Percentiles rank a stretch among this genome's conserved stretches.
Conservation (phyloP, 257 asterid species). For the Petunia axillaris region DNA sequence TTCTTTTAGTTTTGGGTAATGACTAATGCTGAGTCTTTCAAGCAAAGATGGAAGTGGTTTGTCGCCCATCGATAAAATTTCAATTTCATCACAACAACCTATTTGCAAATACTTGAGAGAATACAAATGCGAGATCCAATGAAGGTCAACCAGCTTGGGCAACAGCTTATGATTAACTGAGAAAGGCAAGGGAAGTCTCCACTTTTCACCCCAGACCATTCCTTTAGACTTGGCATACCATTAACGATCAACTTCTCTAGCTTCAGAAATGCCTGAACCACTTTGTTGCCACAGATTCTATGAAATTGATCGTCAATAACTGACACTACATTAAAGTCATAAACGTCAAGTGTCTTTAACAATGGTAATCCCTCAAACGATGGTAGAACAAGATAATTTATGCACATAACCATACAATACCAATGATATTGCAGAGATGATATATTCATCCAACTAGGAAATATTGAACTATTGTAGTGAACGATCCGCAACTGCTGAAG, state of each 20-base stretch:
- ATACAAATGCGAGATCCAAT: slow-evolving; percentile 34
- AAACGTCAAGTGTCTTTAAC: slow-evolving; percentile 39
- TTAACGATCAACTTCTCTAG: slow-evolving; percentile 45
- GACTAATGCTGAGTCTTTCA: slow-evolving; percentile 35
- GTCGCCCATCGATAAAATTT: slow-evolving; percentile 38
- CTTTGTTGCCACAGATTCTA: slow-evolving; percentile 22
- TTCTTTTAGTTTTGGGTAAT: slow-evolving; percentile 43
- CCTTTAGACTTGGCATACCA: slow-evolving; percentile 43
- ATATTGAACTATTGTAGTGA: slow-evolving; percentile 40
- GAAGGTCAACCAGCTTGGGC: slow-evolving; percentile 44
- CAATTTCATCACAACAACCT: slow-evolving; percentile 30
- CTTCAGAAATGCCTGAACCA: slow-evolving; percentile 33
- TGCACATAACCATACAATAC: slow-evolving; percentile 45
- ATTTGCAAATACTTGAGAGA: slow-evolving; percentile 43
- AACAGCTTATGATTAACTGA: slow-evolving; percentile 36
- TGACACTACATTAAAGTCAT: slow-evolving; percentile 37
- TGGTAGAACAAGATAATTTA: slow-evolving; percentile 44
- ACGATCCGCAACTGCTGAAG: slow-evolving; percentile 41
- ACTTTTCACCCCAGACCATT: slow-evolving; percentile 43
- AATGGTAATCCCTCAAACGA: slow-evolving; percentile 49
- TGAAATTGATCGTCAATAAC: slow-evolving; percentile 37
- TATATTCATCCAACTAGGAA: slow-evolving; percentile 54
- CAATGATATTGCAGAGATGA: slow-evolving; percentile 41
- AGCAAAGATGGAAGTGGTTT: slow-evolving; percentile 43
- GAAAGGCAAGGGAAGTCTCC: slow-evolving; percentile 50